Evolutionary conservation across 1,284 basidiomycete genomes (phyloP), one percentile per base, ranked within the genome.

Genomic region (Ganoderma lingzhi): DNA sequence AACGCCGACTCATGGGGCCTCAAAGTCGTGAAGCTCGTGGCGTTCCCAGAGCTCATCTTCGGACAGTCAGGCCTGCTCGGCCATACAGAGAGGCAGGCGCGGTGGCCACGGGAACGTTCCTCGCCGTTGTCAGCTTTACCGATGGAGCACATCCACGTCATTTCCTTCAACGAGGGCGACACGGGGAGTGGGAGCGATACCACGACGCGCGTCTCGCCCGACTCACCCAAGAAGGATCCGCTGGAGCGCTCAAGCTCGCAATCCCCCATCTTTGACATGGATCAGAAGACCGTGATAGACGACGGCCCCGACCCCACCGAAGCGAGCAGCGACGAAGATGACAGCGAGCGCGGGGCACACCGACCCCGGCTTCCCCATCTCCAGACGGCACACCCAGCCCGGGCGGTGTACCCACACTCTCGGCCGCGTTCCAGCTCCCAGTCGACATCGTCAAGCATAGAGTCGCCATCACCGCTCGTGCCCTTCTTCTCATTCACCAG

Each of bases 401-500:
- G 44, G 35, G 30, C 61, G 61, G 64, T 23, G 41, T 19, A 39
- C 28, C 28, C 44, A 55, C 3, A 30, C 30, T 23, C 28, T 5
- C 67, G 67, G 44, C 64, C 66, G 17, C 72, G 72, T 55, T 72
- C 72, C 37, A 70, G 68, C 42, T 71, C 75, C 12, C 63, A 65
- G 14, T 73, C 74, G 8, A 65, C 61, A 6, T 69, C 74, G 45
- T 72, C 75, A 30, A 67, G 69, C 60, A 63, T 66, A n/a, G 69
- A 66, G 59, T 73, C 63, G 68, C 23, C 59, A 39, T 70, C 70
- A 23, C 75, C 71, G 14, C 70, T 79, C 28, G 84, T 90, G n/a
- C 87, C 90, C 9, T 92, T 93, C 80, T 93, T 92, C 79, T 91
- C 87, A 71, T 90, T 93, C 77, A 93, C 91, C n/a, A 84, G 90